Conservation (phyloP, 108 stramenopile genomes). For the Licmophora abbreviata region DNA sequence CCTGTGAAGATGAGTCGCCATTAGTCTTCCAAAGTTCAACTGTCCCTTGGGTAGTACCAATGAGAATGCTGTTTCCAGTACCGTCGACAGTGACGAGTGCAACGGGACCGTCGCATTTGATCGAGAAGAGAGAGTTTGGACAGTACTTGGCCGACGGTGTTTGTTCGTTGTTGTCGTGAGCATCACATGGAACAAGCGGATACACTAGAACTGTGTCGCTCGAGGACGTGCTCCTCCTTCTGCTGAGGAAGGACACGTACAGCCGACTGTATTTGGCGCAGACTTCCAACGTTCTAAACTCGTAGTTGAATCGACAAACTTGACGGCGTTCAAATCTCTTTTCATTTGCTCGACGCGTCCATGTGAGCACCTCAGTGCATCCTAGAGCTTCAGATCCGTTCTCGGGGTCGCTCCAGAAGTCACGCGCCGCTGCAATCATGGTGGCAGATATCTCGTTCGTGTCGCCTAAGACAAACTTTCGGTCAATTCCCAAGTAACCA, state of each 20-base stretch:
- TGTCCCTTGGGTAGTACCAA: constrained; percentile 35
- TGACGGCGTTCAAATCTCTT: constrained; percentile 1
- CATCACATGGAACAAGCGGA: constrained; percentile 1
- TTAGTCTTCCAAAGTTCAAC: constrained; percentile 44
- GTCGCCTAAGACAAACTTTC: constrained; percentile 22
- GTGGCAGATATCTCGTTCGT: constrained; percentile 11
- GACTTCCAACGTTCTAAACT: constrained; percentile 29
- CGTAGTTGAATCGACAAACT: constrained; percentile 27
- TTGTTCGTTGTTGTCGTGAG: neutral
- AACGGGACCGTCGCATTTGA: constrained; percentile 33
- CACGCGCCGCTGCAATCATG: constrained; percentile 27
- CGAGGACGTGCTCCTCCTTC: neutral
- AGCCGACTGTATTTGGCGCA: constrained; percentile 27
- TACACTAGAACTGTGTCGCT: constrained; percentile 9
- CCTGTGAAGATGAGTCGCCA: neutral
- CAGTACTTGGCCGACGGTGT: constrained; percentile 9
- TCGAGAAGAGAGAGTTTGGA: constrained; percentile 20
- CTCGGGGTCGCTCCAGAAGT: constrained; percentile 1
- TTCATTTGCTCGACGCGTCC: constrained; percentile 14
- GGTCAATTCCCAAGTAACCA: constrained; percentile 40
- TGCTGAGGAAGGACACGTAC: constrained; percentile 14
- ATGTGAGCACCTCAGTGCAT: constrained; percentile 28
- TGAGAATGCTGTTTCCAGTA: constrained; percentile 29
- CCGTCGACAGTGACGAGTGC: constrained; percentile 30
- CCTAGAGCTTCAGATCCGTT: neutral